phyloP scores from a whole-genome alignment of 192 early-diverging fungal species.

The Mortierella hygrophila region DNA sequence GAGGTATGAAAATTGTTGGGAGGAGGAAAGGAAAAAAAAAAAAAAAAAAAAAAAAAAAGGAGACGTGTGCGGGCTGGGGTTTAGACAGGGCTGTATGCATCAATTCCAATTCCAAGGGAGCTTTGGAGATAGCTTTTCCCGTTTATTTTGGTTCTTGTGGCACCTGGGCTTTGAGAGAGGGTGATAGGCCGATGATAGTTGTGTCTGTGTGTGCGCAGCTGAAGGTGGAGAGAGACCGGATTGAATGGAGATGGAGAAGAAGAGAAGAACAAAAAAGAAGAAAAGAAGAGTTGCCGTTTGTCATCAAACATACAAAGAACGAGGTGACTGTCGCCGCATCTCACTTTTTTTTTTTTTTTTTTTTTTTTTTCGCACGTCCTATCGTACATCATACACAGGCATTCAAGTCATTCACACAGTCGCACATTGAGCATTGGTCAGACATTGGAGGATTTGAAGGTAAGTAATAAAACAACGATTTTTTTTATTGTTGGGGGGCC shows the following conservation, averaged over 20 bases:
- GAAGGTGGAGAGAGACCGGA: background rate
- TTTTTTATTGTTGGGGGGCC: conserved; percentile 10
- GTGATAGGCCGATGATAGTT: background rate
- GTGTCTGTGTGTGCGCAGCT: background rate
- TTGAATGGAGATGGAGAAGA: background rate
- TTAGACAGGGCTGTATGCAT: too few relatives aligned
- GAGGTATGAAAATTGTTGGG: background rate
- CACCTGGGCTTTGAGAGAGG: background rate
- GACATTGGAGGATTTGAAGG: background rate
- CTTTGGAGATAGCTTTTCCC: background rate
- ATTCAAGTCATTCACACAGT: background rate
- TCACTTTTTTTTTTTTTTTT: background rate
- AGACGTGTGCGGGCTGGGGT: background rate
- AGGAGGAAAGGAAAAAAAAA: background rate
- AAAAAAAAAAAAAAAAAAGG: background rate
- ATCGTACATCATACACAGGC: too few relatives aligned
- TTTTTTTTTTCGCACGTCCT: too few relatives aligned
- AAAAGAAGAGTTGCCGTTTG: background rate
- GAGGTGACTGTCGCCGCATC: background rate
- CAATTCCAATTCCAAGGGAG: too few relatives aligned
- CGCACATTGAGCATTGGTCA: background rate
- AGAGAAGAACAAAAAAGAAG: background rate
- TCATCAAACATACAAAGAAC: background rate
- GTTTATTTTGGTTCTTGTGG: background rate
- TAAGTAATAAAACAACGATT: background rate